A percentile compares a stretch with the other conserved stretches of the same genome.
Conservation (phyloP, 805 yeast genomes). For the Starmerella kuoi region DNA sequence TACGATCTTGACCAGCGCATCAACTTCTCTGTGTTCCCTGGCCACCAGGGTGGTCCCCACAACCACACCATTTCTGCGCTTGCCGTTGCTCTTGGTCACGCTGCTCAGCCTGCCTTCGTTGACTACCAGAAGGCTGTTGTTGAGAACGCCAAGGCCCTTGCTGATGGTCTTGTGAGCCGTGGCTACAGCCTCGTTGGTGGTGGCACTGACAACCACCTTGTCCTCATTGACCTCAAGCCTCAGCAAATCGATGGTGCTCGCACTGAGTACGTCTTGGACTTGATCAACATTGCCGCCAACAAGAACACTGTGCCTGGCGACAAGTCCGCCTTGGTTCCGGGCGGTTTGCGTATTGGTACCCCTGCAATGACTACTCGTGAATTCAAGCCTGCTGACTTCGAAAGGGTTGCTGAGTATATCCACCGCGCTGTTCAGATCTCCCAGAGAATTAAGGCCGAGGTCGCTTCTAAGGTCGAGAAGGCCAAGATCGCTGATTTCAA, state of each 20-base stretch:
- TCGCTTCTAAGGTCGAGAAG: conserved; percentile 45
- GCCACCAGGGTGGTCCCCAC: conserved; percentile 99
- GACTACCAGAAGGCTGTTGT: conserved; percentile 76
- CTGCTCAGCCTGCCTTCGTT: conserved; percentile 75
- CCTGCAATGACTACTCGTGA: conserved; percentile 99
- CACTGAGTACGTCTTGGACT: conserved; percentile 79
- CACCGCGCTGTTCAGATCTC: conserved; percentile 67
- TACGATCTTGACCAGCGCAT: conserved; percentile 85
- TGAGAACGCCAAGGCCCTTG: conserved; percentile 68
- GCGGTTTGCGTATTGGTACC: conserved; percentile 92
- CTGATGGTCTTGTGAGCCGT: conserved; percentile 46
- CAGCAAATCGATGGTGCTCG: conserved; percentile 90
- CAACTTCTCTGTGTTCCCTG: conserved; percentile 97
- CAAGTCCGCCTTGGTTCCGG: conserved; percentile 88
- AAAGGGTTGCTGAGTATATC: conserved; percentile 65
- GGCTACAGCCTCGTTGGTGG: conserved; percentile 75
- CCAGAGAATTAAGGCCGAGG: conserved; percentile 50
- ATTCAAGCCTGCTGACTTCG: conserved; percentile 64
- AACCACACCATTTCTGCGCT: conserved; percentile 94
- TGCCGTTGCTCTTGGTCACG: conserved; percentile 90
- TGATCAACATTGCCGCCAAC: conserved; percentile 85
- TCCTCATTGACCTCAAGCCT: conserved; percentile 69
- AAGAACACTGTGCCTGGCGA: conserved; percentile 96
- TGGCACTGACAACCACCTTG: conserved; percentile 92
- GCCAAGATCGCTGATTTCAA: conserved; percentile 57